Evolutionary conservation across 331 rosid species (phyloP), one percentile per base, ranked within the genome.

Genomic region (Quercus tomentella): DNA sequence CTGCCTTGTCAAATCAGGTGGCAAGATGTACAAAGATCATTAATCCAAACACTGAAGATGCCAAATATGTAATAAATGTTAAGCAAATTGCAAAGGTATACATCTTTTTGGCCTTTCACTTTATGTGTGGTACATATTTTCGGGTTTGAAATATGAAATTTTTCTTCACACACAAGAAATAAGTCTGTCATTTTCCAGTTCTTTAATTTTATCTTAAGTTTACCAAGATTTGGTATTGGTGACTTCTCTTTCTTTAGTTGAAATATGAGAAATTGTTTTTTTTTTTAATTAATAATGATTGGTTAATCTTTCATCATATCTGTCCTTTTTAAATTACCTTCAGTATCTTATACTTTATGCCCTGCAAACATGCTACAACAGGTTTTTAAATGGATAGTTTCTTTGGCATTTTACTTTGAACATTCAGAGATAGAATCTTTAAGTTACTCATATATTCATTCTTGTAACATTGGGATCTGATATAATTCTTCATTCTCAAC

Each of bases 21-120:
- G 99, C 99, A 33, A 89, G 99, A 78, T 95, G 99, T 84, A 95
- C 99, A 3, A 95, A 95, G 91, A 95, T 93, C 57, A 95, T 95
- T 86, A 95, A 90, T 78, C 98, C 99, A 18, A 95, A 95, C 81
- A 87, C 99, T 23, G 99, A 95, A 73, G 99, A 95, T 86, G 97
- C 99, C 14, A 95, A 95, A 86, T 95, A 95, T 18, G 96, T 95
- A 72, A 95, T 95, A 71, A 95, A 95, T 75, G 99, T 95, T 65
- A 95, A 95, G 85, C 99, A 95, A 86, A 95, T 95, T 69, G 99
- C 99, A 2, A 95, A 95, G 98, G 99, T 95, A 71, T 45, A 56
- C 1, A 37, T 18, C 57, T 72, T 55, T 35, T 45, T 52, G 30
- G 18, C 70, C 70, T 65, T 17, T 65, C 33, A 7, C 43, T 17